Percentiles rank a stretch among this genome's conserved stretches.
These are phyloP conservation scores for Mycosphaerelloides madeirae DNA, from an alignment of 2,329 filamentous ascomycete species.

Conservation along the genomic window DNA sequence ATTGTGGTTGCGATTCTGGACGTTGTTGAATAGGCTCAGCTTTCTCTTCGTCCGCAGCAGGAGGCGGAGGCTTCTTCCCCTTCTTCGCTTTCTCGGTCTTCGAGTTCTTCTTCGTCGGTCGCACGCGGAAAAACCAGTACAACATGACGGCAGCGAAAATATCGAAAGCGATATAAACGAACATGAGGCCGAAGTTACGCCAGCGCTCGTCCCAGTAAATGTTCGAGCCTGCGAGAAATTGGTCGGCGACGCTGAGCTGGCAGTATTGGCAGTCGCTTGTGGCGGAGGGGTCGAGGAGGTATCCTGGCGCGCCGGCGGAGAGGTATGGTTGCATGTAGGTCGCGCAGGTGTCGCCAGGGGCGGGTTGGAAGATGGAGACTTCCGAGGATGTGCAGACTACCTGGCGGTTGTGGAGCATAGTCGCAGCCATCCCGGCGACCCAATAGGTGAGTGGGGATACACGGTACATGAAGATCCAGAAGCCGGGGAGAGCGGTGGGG, in stretches of 20 bases:
- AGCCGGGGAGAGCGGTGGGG: constrained; percentile 57
- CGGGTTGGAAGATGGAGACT: constrained; percentile 38
- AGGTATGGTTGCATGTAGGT: constrained; percentile 45
- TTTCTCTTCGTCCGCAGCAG: constrained; percentile 1
- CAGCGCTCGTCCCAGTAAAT: constrained; percentile 51
- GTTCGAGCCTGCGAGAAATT: constrained; percentile 41
- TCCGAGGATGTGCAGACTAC: constrained; percentile 48
- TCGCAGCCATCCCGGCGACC: constrained; percentile 38
- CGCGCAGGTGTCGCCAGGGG: constrained; percentile 38
- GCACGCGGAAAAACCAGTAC: constrained; percentile 61
- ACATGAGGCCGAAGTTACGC: constrained; percentile 68
- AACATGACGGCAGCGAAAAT: constrained; percentile 53
- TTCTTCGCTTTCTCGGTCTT: constrained; percentile 3
- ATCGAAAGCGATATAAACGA: constrained; percentile 63
- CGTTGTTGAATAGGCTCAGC: not conserved
- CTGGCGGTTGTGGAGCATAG: constrained; percentile 40
- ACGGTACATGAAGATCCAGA: constrained; percentile 76
- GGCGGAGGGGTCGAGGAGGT: constrained; percentile 41
- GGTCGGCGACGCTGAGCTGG: constrained; percentile 41
- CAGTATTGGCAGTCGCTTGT: constrained; percentile 50
- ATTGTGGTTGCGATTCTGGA: too few relatives aligned
- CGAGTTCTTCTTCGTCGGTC: constrained; percentile 1
- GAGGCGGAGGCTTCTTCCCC: not conserved
- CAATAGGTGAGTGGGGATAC: constrained; percentile 64
- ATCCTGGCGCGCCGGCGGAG: constrained; percentile 34